Evolutionary conservation across 176 grass and related monocot species (phyloP), one percentile per base, ranked within the genome.

Genomic region (Chloris gayana): DNA sequence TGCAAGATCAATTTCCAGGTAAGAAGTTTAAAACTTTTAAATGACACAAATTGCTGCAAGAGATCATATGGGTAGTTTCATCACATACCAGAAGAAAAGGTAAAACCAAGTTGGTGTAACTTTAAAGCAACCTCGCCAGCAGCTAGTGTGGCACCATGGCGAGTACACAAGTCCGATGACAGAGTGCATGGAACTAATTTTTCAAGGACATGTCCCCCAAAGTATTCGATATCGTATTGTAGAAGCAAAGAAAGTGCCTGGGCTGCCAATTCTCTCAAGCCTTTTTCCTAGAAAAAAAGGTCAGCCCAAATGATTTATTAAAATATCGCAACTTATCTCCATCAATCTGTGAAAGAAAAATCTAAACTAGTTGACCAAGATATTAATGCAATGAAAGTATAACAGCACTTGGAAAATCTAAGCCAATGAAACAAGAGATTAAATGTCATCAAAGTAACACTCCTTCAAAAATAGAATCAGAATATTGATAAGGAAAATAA

Each of bases 91-190:
- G 73, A 24, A 59, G 78, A 54, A 50, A 98, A 91, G 83, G 82
- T 76, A 91, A 89, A 93, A 57, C 92, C 88, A 79, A 93, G 81
- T 64, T 75, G 80, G 83, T 95, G 80, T 84, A 95, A 79, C 75
- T 83, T 93, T 35, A 93, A 80, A 78, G 84, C 70, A 91, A 93
- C 84, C 82, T 98, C 92, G 5, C 83, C 95, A 71, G 78, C 88
- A 85, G 95, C 95, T 83, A 98, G 83, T 80, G 92, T 95, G 45
- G 95, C 88, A 79, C 95, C 95, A 92, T 98, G 95, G 34, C 95
- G 90, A 87, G 92, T 95, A 80, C 92, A 98, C 69, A 98, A 77
- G 78, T 98, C 92, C 27, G 81, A 89, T 69, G 95, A 98, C 37
- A 98, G 79, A 85, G 92, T 98, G 84, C 82, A 87, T 21, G 90